A percentile compares a stretch with the other conserved stretches of the same genome.
Evolutionary conservation across 2,329 filamentous ascomycete genomes (phyloP).

Genomic region (Colletotrichum spaethianum): DNA sequence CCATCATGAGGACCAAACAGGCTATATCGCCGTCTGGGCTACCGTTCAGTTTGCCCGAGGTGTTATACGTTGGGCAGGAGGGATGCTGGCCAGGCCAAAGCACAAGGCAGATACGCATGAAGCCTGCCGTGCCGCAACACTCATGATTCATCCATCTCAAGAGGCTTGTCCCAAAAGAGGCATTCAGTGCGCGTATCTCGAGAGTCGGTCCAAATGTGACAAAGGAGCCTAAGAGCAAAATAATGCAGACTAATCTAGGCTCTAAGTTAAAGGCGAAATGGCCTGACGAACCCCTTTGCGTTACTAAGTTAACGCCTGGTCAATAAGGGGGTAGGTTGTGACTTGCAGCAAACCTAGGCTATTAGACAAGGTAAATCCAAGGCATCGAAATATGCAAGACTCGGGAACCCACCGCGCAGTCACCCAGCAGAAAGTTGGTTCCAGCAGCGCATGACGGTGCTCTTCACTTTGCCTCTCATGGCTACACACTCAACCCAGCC

Average conservation of each 20-base stretch:
- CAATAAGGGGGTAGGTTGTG: not conserved
- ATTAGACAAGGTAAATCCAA: not conserved
- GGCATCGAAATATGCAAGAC: not conserved
- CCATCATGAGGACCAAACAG: not conserved
- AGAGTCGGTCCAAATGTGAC: not conserved
- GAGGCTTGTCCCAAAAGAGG: not conserved
- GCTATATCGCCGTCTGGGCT: not conserved
- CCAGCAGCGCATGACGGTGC: not conserved
- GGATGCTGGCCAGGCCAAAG: conserved; percentile 3
- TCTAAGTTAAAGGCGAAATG: not conserved
- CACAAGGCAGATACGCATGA: conserved; percentile 7
- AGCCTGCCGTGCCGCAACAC: not conserved
- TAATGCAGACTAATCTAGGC: not conserved
- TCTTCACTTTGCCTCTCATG: conserved; percentile 6
- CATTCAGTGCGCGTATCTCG: not conserved
- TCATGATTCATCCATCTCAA: conserved; percentile 1
- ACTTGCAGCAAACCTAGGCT: not conserved
- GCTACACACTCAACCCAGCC: not conserved
- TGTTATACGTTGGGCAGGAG: not conserved
- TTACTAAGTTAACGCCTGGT: not conserved
- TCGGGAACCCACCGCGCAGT: not conserved
- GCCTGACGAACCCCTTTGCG: not conserved
- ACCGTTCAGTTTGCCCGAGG: not conserved
- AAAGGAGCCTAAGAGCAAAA: not conserved
- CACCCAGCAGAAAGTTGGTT: not conserved